Conservation (phyloP, 192 early-diverging fungal genomes). For the Geranomyces variabilis region DNA sequence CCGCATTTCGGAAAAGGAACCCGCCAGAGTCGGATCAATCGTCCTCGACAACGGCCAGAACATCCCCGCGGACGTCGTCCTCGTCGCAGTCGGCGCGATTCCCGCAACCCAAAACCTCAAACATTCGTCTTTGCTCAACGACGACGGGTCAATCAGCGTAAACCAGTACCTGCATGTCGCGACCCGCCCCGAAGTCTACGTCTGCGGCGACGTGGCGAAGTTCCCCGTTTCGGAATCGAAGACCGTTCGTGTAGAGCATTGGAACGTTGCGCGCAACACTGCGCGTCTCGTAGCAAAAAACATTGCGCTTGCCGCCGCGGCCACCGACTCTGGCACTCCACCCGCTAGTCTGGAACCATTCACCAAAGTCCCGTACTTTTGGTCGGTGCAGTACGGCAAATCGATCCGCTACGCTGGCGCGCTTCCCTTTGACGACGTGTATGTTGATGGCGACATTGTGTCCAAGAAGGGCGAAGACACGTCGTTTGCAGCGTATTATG, state of each 20-base stretch:
- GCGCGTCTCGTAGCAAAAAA: slow-evolving; percentile 34
- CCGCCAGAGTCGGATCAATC: slow-evolving; percentile 43
- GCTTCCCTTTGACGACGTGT: slow-evolving; percentile 54
- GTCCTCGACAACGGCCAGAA: slow-evolving; percentile 38
- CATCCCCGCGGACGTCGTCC: slow-evolving; percentile 54
- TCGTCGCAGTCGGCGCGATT: slow-evolving; percentile 58
- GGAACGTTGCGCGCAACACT: slow-evolving; percentile 52
- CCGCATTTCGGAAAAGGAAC: slow-evolving; percentile 26
- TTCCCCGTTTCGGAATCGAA: slow-evolving; percentile 52
- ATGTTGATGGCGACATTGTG: not conserved
- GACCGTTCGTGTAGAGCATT: slow-evolving; percentile 59
- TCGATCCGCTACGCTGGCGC: slow-evolving; percentile 60
- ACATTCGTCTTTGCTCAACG: slow-evolving; percentile 43
- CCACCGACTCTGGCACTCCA: slow-evolving; percentile 16
- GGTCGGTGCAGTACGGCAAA: slow-evolving; percentile 59
- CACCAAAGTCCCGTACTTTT: slow-evolving; percentile 59
- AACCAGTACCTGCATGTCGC: slow-evolving; percentile 46
- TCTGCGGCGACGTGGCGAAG: slow-evolving; percentile 59
- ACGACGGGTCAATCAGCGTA: slow-evolving; percentile 55
- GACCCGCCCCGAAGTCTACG: slow-evolving; percentile 48
- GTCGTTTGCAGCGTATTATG: not conserved
- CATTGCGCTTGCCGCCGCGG: slow-evolving; percentile 29
- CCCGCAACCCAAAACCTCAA: slow-evolving; percentile 56
- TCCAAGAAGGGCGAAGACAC: slow-evolving; percentile 4
- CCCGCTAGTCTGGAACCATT: slow-evolving; percentile 43